Base-by-base conservation (phyloP, 2,329 filamentous ascomycete genomes). In the Emmonsia crescens region DNA sequence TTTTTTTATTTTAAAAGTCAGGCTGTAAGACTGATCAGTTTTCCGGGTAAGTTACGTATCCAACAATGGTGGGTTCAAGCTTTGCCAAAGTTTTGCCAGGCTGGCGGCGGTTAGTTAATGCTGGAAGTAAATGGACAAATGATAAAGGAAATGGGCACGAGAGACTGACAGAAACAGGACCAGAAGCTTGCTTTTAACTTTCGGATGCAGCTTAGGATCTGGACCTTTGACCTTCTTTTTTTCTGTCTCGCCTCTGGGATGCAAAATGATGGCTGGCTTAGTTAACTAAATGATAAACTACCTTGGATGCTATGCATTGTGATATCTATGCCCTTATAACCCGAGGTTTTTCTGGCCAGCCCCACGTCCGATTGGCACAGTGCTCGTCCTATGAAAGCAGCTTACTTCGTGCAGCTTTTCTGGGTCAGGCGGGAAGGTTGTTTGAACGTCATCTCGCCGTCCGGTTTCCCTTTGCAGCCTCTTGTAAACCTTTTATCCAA, bases 401-500 rank as follows among this genome's bases (percentile, higher is more conserved):
- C 24, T n/a, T 44, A 14, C 36, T 16, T 42, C 27, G 27, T 40
- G 38, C 21, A 14, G 33, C 55, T 24, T 24, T 5, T 51, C 44
- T 54, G 55, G 60, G 52, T 61, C 60, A 61, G 51, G 60, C 49
- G 52, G 52, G 40, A 61, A 42, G 51, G 49, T 36, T 57, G 21
- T 24, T 40, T 33, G 27, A 33, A 52, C 49, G 49, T 49, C 55
- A 55, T 48, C 48, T 27, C n/a, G 46, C 27, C 6, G 14, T 33
- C 14, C 9, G 21, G 12, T 51, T 51, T 31, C 48, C 27, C 24
- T 31, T 51, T 51, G 48, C 10, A 19, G 27, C 19, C 48, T 27
- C 10, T 27, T 29, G 48, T 51, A 19, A 29, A 29, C 46, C 12
- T 29, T 42, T 29, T 19, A 0, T 19, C 48, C 48, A 52, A n/a